Percentiles rank a stretch among this genome's conserved stretches.
These are phyloP conservation scores for Pachysandra terminalis DNA, from an alignment of 164 flowering plant genomes.

Conservation along the genomic window DNA sequence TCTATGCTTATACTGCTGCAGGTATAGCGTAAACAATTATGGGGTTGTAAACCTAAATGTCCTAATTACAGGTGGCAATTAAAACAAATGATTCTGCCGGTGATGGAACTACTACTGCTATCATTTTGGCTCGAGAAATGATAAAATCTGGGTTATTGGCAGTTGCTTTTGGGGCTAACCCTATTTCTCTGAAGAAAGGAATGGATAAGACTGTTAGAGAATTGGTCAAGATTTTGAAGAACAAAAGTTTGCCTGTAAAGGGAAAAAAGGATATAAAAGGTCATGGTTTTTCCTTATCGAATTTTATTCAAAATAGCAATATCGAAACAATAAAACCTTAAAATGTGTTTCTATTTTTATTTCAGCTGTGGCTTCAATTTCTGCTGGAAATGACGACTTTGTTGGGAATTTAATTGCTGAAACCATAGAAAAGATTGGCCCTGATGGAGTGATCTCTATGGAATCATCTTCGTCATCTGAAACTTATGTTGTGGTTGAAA, in stretches of 20 bases:
- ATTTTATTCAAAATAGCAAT: not conserved
- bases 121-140: constrained; percentile 77
- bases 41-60: not conserved
- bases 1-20: constrained; percentile 1
- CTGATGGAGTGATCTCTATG: not conserved
- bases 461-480: constrained; percentile 1
- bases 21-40: not conserved
- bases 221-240: constrained; percentile 54
- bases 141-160: constrained; percentile 67
- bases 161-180: constrained; percentile 84
- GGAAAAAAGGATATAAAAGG: constrained; percentile 78
- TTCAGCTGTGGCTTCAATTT: not conserved
- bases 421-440: not conserved
- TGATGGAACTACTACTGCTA: constrained; percentile 98
- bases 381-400: not conserved
- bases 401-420: constrained; percentile 3
- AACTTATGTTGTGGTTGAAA: not conserved
- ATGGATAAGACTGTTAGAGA: constrained; percentile 84
- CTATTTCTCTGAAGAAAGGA: constrained; percentile 74
- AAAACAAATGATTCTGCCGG: constrained; percentile 87
- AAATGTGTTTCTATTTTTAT: constrained; percentile 2
- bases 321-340: constrained; percentile 8
- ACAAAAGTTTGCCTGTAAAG: constrained; percentile 51
- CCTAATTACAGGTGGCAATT: constrained; percentile 62
- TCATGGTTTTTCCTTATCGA: constrained; percentile 11